A percentile compares a stretch with the other conserved stretches of the same genome.
These are phyloP conservation scores for Lodderomyces beijingensis DNA, from an alignment of 1,139 yeast genomes.

Conservation along the genomic window DNA sequence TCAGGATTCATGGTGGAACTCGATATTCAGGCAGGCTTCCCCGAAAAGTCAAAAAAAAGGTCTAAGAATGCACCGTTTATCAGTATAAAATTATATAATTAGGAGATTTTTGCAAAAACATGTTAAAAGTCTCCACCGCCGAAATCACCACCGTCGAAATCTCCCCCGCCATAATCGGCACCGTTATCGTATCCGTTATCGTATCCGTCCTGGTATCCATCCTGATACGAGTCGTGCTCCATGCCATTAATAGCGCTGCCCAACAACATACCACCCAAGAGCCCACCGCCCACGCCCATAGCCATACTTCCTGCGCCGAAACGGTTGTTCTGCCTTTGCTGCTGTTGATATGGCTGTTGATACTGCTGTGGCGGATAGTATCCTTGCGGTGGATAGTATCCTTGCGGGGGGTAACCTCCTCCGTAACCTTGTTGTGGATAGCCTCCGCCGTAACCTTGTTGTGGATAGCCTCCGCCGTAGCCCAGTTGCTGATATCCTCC, in stretches of 20 bases:
- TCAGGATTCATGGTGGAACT: too few relatives aligned
- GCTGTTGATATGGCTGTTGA: conserved; percentile 16
- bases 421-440: conserved; percentile 12
- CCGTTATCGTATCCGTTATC: conserved; percentile 20
- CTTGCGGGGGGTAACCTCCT: conserved; percentile 11
- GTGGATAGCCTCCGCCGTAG: conserved; percentile 12
- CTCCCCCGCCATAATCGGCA: conserved; percentile 17
- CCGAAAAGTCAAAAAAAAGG: too few relatives aligned
- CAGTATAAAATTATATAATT: too few relatives aligned
- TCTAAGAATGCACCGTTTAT: too few relatives aligned
- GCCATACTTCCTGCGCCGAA: conserved; percentile 44
- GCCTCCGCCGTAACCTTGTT: conserved; percentile 6
- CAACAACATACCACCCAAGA: conserved; percentile 67
- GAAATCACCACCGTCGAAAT: conserved; percentile 23
- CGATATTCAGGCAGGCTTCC: too few relatives aligned
- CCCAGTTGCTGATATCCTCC: conserved; percentile 12
- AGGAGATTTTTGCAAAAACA: too few relatives aligned
- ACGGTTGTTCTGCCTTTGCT: conserved; percentile 15
- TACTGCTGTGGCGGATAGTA: conserved; percentile 22
- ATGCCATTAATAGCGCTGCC: conserved; percentile 37
- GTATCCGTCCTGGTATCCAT: conserved; percentile 31
- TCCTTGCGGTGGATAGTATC: conserved; percentile 17
- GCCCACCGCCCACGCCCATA: conserved; percentile 78
- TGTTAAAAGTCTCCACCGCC: conserved; percentile 18
- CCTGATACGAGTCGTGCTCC: conserved; percentile 24